A percentile compares a stretch with the other conserved stretches of the same genome.
These are phyloP conservation scores for Akebia trifoliata DNA, from an alignment of 164 flowering plant genomes.

Conservation along the genomic window DNA sequence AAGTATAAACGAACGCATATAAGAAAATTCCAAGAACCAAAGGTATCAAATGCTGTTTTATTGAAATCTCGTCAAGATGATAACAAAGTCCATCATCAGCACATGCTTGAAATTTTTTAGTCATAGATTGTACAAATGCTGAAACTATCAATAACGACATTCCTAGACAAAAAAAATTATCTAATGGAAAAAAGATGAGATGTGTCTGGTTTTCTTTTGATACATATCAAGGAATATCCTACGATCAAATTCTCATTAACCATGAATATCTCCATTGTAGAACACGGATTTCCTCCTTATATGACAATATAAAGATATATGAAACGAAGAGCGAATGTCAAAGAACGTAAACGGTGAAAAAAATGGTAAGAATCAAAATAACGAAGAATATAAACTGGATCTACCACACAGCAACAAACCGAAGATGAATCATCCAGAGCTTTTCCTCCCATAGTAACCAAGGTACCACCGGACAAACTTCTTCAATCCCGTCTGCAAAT, in stretches of 20 bases:
- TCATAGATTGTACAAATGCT: constrained; percentile 22
- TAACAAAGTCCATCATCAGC: constrained; percentile 19
- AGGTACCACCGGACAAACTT: constrained; percentile 72
- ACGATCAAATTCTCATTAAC: constrained; percentile 18
- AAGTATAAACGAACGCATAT: too few species aligned
- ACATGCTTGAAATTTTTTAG: constrained; percentile 14
- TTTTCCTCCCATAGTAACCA: constrained; percentile 71
- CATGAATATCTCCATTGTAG: constrained; percentile 12
- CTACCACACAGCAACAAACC: constrained; percentile 22
- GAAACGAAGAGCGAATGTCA: constrained; percentile 14
- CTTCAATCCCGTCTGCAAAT: constrained; percentile 87
- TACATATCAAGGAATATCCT: constrained; percentile 29
- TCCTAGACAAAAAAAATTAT: constrained; percentile 4
- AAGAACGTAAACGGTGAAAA: constrained; percentile 26
- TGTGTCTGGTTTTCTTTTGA: constrained; percentile 20
- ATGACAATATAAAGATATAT: constrained; percentile 18
- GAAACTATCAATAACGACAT: constrained; percentile 15
- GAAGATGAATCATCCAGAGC: constrained; percentile 28
- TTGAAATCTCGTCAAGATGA: constrained; percentile 16
- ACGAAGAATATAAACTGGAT: constrained; percentile 38
- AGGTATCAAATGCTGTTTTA: constrained; percentile 19
- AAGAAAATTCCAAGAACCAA: too few species aligned
- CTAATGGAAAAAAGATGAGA: constrained; percentile 17
- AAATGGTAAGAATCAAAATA: constrained; percentile 52
- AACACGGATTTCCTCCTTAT: constrained; percentile 26